Evolutionary conservation across 257 asterid genomes (phyloP).

Genomic region (Scutellaria galericulata): DNA sequence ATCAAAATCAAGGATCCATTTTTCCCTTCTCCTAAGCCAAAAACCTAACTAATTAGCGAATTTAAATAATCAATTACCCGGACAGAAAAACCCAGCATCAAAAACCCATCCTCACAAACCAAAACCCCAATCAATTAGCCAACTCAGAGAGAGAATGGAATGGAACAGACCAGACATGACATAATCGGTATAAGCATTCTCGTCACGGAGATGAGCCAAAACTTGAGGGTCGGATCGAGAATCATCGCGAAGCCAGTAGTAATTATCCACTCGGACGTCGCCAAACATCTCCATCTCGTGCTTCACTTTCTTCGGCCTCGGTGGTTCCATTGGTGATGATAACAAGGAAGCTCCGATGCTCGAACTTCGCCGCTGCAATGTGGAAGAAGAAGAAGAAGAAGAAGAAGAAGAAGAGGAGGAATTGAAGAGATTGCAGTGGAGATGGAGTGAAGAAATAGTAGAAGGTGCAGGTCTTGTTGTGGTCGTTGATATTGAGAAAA

Average conservation of each 20-base stretch:
- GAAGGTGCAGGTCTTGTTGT: not conserved
- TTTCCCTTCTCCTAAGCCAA: not conserved
- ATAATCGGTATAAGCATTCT: slow-evolving; percentile 71
- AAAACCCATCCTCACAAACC: not conserved
- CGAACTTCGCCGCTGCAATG: slow-evolving; percentile 25
- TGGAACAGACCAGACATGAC: slow-evolving; percentile 74
- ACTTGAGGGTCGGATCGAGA: slow-evolving; percentile 72
- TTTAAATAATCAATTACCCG: not conserved
- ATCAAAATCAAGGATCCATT: slow-evolving; percentile 13
- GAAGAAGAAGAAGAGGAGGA: slow-evolving; percentile 4
- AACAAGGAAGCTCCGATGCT: slow-evolving; percentile 30
- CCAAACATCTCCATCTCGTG: slow-evolving; percentile 95
- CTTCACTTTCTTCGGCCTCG: slow-evolving; percentile 76
- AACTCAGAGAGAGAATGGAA: not conserved
- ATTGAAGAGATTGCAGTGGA: not conserved
- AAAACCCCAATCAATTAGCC: not conserved
- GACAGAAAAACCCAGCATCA: not conserved
- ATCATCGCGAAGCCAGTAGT: slow-evolving; percentile 98
- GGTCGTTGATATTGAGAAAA: not conserved
- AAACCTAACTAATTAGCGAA: slow-evolving; percentile 8
- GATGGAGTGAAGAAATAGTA: not conserved
- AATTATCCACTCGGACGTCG: slow-evolving; percentile 79
- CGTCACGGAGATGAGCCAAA: slow-evolving; percentile 63
- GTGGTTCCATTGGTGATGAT: slow-evolving; percentile 53
- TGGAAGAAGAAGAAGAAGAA: slow-evolving; percentile 6